phyloP scores from a whole-genome alignment of 768 basidiomycete species.

The Phylloporus sp. region DNA sequence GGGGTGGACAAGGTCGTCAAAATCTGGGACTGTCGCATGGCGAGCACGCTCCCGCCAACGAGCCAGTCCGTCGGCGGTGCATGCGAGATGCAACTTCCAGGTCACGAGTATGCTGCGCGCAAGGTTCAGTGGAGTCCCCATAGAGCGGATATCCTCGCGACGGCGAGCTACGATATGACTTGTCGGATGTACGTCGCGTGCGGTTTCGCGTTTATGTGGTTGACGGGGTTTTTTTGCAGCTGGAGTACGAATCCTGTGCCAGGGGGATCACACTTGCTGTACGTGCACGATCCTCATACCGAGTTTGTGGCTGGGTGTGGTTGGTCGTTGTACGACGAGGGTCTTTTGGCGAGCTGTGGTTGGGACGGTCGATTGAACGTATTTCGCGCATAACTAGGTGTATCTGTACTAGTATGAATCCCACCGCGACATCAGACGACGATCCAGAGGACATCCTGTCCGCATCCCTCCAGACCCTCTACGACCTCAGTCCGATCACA shows the following conservation, averaged over 20 bases:
- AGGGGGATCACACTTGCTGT: constrained; percentile 47
- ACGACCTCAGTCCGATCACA: constrained; percentile 56
- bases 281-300: constrained; percentile 83
- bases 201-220: neutral
- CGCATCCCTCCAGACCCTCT: constrained; percentile 56
- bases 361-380: constrained; percentile 88
- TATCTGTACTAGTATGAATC: neutral
- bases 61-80: constrained; percentile 58
- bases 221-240: constrained; percentile 33
- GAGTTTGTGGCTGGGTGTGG: constrained; percentile 91
- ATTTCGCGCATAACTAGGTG: constrained; percentile 47
- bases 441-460: constrained; percentile 68
- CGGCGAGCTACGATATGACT: constrained; percentile 91
- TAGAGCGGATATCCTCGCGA: constrained; percentile 61
- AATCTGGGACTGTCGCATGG: constrained; percentile 88
- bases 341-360: constrained; percentile 80
- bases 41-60: constrained; percentile 47
- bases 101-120: constrained; percentile 88
- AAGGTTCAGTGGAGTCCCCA: constrained; percentile 90
- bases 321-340: constrained; percentile 92
- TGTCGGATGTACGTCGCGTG: constrained; percentile 70
- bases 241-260: constrained; percentile 65
- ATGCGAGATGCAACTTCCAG: constrained; percentile 67
- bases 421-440: neutral
- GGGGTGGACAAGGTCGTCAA: constrained; percentile 74